Evolutionary conservation across 1,139 yeast species (phyloP), one percentile per base, ranked within the genome.

Genomic region (Blastobotrys aristatus): DNA sequence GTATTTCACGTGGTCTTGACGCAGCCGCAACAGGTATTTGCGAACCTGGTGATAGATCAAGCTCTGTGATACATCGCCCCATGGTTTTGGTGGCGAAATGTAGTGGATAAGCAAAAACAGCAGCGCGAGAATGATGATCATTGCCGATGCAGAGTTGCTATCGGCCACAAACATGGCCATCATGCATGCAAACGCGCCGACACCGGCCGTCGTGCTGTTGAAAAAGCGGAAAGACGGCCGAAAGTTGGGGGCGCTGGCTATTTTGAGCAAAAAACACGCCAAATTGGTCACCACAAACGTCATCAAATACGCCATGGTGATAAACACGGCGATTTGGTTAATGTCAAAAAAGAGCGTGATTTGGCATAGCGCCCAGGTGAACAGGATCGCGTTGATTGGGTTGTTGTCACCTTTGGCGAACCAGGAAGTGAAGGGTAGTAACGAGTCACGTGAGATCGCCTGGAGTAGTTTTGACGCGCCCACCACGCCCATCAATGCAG

Each of bases 61-160:
- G 41, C 89, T 79, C 66, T 92, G 97, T 1, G 97, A 89, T 24
- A 92, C 96, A 67, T 92, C 98, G 30, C 98, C 98, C 87, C 96
- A 92, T 33, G 89, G 84, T 63, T 88, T 89, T 4, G 97, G 97
- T 2, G 97, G 96, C 2, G 96, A 84, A 50, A 81, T 75, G 60
- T 89, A 88, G 64, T 92, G 97, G 53, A 92, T 92, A 50, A 84
- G 65, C 47, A 88, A 63, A 57, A 92, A 85, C 41, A 92, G 67
- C 22, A 81, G 69, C 44, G 80, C 66, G 58, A 89, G 72, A 48
- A 84, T 77, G 6, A 82, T 69, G 37, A 89, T 78, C 46, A 90
- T 83, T 24, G 83, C 72, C 1, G 88, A 73, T 0, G 98, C 97
- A 2, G 95, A 84, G 21, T 84, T 61, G 30, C 96, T 95, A 68